A percentile compares a stretch with the other conserved stretches of the same genome.
These are phyloP conservation scores for Phlegmacium glaucopus DNA, from an alignment of 768 basidiomycete species.

Conservation along the genomic window DNA sequence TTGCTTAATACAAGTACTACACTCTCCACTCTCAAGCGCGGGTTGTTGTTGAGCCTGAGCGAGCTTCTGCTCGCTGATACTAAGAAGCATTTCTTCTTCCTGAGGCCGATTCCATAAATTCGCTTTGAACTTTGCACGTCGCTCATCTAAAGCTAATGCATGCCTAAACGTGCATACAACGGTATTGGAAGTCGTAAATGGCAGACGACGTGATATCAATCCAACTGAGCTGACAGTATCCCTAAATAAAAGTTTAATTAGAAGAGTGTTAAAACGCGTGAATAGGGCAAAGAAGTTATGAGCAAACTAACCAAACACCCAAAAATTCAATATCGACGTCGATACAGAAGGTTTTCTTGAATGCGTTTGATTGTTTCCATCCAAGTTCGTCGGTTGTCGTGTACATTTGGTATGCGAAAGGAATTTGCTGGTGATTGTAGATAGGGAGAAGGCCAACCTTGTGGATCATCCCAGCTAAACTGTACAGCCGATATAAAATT, in stretches of 20 bases:
- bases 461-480: slow-evolving; percentile 32
- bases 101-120: slow-evolving; percentile 39
- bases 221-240: slow-evolving; percentile 22
- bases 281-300: background rate
- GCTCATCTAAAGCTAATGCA: slow-evolving; percentile 19
- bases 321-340: slow-evolving; percentile 30
- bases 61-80: slow-evolving; percentile 16
- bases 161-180: slow-evolving; percentile 18
- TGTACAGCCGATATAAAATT: slow-evolving; percentile 1
- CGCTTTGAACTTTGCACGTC: slow-evolving; percentile 44
- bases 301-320: slow-evolving; percentile 28
- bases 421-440: slow-evolving; percentile 29
- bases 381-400: slow-evolving; percentile 23
- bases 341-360: slow-evolving; percentile 28
- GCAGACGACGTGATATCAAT: slow-evolving; percentile 15
- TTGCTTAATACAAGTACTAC: background rate
- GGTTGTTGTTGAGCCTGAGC: background rate
- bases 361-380: slow-evolving; percentile 26
- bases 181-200: slow-evolving; percentile 18
- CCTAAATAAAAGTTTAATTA: slow-evolving; percentile 28
- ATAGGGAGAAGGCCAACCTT: slow-evolving; percentile 30
- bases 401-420: slow-evolving; percentile 33
- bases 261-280: background rate
- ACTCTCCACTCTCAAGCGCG: background rate
- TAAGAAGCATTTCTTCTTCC: slow-evolving; percentile 19